Base-by-base conservation (phyloP, 345 rosid species). In the Dipteronia dyeriana region DNA sequence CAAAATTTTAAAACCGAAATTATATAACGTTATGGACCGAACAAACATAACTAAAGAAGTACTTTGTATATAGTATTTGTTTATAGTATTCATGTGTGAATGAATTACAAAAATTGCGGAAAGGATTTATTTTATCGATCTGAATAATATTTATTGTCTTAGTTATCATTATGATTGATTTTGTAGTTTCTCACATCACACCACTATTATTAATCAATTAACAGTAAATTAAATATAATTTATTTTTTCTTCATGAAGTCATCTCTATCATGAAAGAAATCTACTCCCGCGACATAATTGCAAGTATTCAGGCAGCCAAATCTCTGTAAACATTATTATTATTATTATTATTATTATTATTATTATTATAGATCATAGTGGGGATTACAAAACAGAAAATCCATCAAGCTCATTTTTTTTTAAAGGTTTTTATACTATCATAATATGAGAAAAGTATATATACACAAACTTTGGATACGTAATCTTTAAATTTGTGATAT, bases 221-320 rank as follows among this genome's bases (percentile, higher is more conserved):
- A 34, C 38, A 34, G 4, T 34, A 34, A 34, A 34, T 34, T 34
- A 34, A 34, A 34, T 34, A 34, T 34, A 34, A 34, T 34, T 34
- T 4, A 4, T 34, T 34, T 54, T 57, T 17, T n/a, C 5, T 4
- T 34, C 0, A 2, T 7, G 13, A 6, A 57, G 13, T 20, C 10
- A 9, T 59, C 26, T 59, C 12, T 51, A 70, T 49, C 38, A 51
- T 17, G 22, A 70, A 56, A 71, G 7, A 64, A 75, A 75, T 75
- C 78, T 49, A 19, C 13, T 73, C 70, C 70, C 78, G 47, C 65
- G 71, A 75, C 51, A 7, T 1, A 20, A 65, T 51, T 45, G 56
- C 59, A 59, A 68, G 16, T 61, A 61, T 62, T 43, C 25, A 53
- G 45, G 70, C 61, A 26, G 69, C 26, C 68, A 62, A 74, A 62